Evolutionary conservation across 768 basidiomycete genomes (phyloP).

Genomic region (Boletus rubropictus): DNA sequence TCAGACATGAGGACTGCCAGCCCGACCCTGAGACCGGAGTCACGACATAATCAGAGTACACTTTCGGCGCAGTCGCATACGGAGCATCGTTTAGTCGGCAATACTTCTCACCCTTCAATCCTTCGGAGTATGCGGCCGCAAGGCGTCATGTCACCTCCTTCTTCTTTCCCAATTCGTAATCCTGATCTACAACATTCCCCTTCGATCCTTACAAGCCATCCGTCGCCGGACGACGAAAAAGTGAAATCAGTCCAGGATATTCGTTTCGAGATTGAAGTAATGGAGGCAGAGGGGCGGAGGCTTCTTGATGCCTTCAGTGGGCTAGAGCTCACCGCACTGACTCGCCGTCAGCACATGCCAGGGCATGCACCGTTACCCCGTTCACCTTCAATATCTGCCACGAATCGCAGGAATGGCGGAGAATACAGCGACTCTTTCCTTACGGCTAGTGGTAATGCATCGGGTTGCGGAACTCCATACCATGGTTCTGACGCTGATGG

Average conservation of each 20-base stretch:
- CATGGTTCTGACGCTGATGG: slow-evolving; percentile 41
- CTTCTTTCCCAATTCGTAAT: slow-evolving; percentile 39
- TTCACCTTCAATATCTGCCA: slow-evolving; percentile 26
- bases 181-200: slow-evolving; percentile 36
- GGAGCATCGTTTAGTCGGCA: slow-evolving; percentile 18
- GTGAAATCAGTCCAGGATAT: slow-evolving; percentile 59
- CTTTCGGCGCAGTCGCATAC: slow-evolving; percentile 41
- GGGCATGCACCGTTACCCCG: slow-evolving; percentile 22
- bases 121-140: slow-evolving; percentile 43
- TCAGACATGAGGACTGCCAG: slow-evolving; percentile 33
- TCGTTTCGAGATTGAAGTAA: slow-evolving; percentile 55
- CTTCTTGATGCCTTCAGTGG: slow-evolving; percentile 78
- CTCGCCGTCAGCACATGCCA: slow-evolving; percentile 29
- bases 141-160: slow-evolving; percentile 46
- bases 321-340: slow-evolving; percentile 64
- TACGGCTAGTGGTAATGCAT: slow-evolving; percentile 19
- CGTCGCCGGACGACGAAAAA: slow-evolving; percentile 49
- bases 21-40: slow-evolving; percentile 25
- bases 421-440: slow-evolving; percentile 26
- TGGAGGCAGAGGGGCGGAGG: slow-evolving; percentile 66
- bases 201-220: slow-evolving; percentile 29
- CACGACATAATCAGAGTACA: slow-evolving; percentile 37
- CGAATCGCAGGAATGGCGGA: slow-evolving; percentile 23
- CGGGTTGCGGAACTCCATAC: slow-evolving; percentile 28
- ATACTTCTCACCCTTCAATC: slow-evolving; percentile 36